Base-by-base conservation (phyloP, 345 rosid genomes). In the Acer saccharum region DNA sequence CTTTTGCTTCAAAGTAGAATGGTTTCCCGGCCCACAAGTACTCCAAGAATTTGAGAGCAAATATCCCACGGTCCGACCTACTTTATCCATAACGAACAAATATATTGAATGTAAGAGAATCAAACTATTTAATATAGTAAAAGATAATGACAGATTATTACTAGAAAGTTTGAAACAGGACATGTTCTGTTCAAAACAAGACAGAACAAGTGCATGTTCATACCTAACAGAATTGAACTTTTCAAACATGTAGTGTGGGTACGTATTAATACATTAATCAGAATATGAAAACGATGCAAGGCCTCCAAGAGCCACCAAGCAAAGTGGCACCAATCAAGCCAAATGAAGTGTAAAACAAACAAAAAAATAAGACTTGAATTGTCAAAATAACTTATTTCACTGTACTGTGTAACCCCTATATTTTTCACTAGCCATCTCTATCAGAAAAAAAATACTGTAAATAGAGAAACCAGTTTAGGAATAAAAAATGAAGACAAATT, bases 161-260 rank as follows among this genome's bases (percentile, higher is more conserved):
- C 39, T 39, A 46, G 21, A 0, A 18, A 11, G 25, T 78, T 72
- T 68, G 72, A 73, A 71, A 16, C 1, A n/a, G 48, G 10, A 16
- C 65, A 14, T 81, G 79, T 70, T 77, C 58, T 29, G 77, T 64
- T 48, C 78, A 25, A 72, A 57, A 60, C 73, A 77, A 44, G 75
- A 78, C 65, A 61, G 69, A 79, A 80, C 68, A 68, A 46, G 27
- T 39, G 68, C 69, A 65, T 43, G 48, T 39, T 69, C 76, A 48
- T 32, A 23, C 63, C 17, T 16, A 27, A 3, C 23, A 78, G 46
- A n/a, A 70, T 55, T 35, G 21, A 21, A 16, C 20, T n/a, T 32
- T 11, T 14, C 6, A 29, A 32, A n/a, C 66, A 62, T 39, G 48
- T 50, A 29, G 17, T 27, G n/a, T n/a, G n/a, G n/a, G n/a, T n/a